Evolutionary conservation across 805 yeast genomes (phyloP).

Genomic region (Diddensiella santjacobensis): DNA sequence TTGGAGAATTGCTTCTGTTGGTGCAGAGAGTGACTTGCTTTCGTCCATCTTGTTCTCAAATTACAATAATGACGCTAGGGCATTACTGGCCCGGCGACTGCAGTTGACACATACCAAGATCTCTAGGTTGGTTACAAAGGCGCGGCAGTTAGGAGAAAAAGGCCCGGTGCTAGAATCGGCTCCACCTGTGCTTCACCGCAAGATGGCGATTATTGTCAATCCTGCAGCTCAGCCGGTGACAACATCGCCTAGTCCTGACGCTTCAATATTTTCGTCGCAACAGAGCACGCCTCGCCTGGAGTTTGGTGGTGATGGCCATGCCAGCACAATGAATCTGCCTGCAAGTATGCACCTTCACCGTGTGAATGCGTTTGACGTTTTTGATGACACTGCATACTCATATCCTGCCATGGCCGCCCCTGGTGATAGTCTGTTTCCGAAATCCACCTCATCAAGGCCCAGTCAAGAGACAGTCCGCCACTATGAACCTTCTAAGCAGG

Average conservation of each 20-base stretch:
- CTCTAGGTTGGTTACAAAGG: conserved; percentile 5
- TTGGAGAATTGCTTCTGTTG: conserved; percentile 52
- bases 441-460: neutral
- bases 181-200: conserved; percentile 31
- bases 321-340: neutral
- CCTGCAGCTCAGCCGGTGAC: conserved; percentile 18
- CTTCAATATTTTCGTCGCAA: conserved; percentile 1
- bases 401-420: conserved; percentile 24
- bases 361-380: conserved; percentile 35
- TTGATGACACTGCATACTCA: conserved; percentile 36
- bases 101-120: conserved; percentile 16
- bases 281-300: conserved; percentile 1
- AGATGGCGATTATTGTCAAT: conserved; percentile 25
- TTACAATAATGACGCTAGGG: conserved; percentile 28
- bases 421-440: conserved; percentile 12
- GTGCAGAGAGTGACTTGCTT: conserved; percentile 25
- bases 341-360: conserved; percentile 22
- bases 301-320: neutral
- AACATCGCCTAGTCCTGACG: conserved; percentile 1
- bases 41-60: conserved; percentile 25
- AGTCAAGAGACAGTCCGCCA: conserved; percentile 5
- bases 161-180: conserved; percentile 23
- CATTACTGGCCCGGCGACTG: conserved; percentile 24
- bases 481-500: neutral
- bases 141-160: conserved; percentile 16